Evolutionary conservation across 352 stramenopile species (phyloP).

Genomic region (Phytophthora citricola): DNA sequence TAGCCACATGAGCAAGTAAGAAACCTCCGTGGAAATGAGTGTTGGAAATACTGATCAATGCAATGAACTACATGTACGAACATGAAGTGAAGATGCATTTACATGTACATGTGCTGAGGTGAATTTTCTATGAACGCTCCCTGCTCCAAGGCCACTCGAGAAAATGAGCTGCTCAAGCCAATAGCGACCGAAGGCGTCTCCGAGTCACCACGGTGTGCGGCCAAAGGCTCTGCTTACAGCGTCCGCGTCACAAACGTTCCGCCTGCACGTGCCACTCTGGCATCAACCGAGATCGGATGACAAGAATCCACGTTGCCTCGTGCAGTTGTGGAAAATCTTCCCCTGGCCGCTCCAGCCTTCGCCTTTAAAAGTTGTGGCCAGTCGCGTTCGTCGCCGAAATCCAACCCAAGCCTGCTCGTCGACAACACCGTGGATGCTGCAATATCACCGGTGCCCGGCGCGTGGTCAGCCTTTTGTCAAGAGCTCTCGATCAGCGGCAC

Average conservation of each 20-base stretch:
- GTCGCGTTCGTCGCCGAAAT: too few relatives aligned
- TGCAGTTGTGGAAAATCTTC: not conserved
- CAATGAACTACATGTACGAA: too few relatives aligned
- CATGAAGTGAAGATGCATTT: too few relatives aligned
- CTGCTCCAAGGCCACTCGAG: not conserved
- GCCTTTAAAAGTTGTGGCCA: too few relatives aligned
- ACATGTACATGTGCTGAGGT: too few relatives aligned
- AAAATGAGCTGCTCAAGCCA: conserved; percentile 1
- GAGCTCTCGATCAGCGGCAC: not conserved
- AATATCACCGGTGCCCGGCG: not conserved
- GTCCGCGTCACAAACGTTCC: not conserved
- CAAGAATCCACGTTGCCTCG: not conserved
- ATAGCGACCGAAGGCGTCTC: not conserved
- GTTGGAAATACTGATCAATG: too few relatives aligned
- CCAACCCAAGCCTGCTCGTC: too few relatives aligned
- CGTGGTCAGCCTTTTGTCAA: too few relatives aligned
- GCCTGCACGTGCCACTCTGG: not conserved
- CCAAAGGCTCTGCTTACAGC: not conserved
- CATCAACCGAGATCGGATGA: not conserved
- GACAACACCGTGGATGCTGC: too few relatives aligned
- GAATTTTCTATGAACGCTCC: conserved; percentile 18
- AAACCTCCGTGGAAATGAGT: too few relatives aligned
- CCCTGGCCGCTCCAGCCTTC: too few relatives aligned
- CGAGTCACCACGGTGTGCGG: not conserved
- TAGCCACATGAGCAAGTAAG: too few relatives aligned